A percentile compares a stretch with the other conserved stretches of the same genome.
phyloP scores from a whole-genome alignment of 2,329 filamentous ascomycete genomes.

The Aspergillus ruber region DNA sequence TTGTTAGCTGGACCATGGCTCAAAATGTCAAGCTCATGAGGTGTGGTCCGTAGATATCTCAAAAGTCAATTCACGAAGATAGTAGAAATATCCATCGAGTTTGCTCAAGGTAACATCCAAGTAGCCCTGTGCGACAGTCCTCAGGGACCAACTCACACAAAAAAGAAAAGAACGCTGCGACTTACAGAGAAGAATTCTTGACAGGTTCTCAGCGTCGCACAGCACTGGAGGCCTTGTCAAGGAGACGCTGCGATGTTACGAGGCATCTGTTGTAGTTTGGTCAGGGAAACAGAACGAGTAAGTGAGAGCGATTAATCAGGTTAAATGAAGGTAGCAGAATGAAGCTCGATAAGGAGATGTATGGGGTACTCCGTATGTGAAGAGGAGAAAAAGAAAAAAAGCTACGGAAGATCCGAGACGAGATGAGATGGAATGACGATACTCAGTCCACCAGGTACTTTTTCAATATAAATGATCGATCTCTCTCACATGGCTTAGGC shows the following conservation, averaged over 20 bases:
- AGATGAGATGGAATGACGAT: not conserved
- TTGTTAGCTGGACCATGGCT: conserved; percentile 53
- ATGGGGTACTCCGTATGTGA: not conserved
- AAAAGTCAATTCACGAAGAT: too few species aligned
- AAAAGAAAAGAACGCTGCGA: not conserved
- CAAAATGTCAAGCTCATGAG: not conserved
- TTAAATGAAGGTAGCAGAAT: too few species aligned
- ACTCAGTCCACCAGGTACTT: not conserved
- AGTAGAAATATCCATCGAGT: too few species aligned
- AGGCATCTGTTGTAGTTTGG: not conserved
- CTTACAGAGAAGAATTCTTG: not conserved
- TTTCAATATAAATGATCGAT: too few species aligned
- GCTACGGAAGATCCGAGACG: not conserved
- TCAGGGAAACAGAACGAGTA: not conserved
- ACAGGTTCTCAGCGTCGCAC: not conserved
- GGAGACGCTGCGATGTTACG: not conserved
- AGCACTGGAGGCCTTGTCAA: not conserved
- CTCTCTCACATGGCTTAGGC: too few species aligned
- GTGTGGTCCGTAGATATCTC: too few species aligned
- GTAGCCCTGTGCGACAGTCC: too few species aligned
- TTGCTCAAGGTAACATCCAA: too few species aligned
- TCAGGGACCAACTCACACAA: not conserved
- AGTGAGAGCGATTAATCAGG: too few species aligned
- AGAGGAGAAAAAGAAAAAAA: not conserved
- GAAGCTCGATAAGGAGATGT: not conserved